A percentile compares a stretch with the other conserved stretches of the same genome.
Evolutionary conservation across 106 monocot genomes (phyloP).

Genomic region (Triglochin maritima): DNA sequence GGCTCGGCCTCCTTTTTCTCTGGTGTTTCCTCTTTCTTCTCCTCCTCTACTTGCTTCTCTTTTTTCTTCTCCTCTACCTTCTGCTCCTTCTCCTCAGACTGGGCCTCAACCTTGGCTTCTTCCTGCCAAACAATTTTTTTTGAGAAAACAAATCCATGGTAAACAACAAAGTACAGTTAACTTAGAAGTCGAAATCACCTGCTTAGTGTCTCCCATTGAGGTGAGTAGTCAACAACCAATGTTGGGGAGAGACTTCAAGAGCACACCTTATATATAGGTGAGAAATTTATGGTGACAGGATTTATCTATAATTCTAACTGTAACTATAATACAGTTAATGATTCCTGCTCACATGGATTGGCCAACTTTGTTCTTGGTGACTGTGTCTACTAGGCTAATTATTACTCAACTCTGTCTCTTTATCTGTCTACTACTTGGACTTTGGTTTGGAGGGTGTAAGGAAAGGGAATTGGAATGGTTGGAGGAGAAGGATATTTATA

Average conservation of each 20-base stretch:
- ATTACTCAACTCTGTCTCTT: background rate
- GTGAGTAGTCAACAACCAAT: background rate
- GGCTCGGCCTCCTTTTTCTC: conserved; percentile 1
- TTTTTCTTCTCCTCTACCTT: conserved; percentile 9
- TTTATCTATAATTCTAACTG: background rate
- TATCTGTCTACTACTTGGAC: background rate
- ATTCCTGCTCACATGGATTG: conserved; percentile 6
- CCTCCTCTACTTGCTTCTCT: conserved; percentile 31
- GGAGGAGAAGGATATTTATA: background rate
- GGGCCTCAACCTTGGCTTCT: conserved; percentile 31
- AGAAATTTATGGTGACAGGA: background rate
- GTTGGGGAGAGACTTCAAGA: background rate
- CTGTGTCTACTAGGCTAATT: background rate
- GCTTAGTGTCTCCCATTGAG: conserved; percentile 4
- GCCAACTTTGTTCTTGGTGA: background rate
- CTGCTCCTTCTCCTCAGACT: conserved; percentile 19
- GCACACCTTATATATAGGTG: conserved; percentile 1
- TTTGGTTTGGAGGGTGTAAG: background rate
- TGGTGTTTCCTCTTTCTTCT: conserved; percentile 32
- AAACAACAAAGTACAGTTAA: too few relatives aligned
- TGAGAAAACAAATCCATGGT: too few relatives aligned
- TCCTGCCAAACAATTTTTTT: conserved; percentile 23
- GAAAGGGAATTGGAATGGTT: background rate
- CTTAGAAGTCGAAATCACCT: background rate
- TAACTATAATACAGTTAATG: background rate